Conservation (phyloP, 2,329 filamentous ascomycete species). For the Celoporthe dispersa region DNA sequence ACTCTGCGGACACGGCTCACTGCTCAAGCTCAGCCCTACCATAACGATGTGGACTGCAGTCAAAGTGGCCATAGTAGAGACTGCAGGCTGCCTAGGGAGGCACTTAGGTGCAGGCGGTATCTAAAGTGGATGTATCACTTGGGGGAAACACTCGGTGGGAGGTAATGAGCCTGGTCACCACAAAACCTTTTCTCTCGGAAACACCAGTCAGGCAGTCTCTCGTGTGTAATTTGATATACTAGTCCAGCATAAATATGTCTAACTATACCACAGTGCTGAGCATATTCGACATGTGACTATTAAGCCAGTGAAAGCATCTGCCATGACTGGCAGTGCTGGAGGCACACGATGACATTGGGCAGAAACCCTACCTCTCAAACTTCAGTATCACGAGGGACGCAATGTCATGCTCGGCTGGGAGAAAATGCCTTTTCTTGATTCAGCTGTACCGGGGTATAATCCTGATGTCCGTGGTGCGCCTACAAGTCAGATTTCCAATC, state of each 20-base stretch:
- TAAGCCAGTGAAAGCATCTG: neutral
- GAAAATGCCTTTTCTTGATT: neutral
- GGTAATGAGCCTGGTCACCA: too few species aligned
- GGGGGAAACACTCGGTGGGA: too few species aligned
- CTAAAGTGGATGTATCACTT: too few species aligned
- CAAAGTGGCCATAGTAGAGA: neutral
- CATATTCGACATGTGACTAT: too few species aligned
- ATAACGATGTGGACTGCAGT: neutral
- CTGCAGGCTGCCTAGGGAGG: neutral
- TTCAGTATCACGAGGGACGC: neutral
- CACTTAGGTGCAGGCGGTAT: too few species aligned
- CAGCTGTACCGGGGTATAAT: neutral
- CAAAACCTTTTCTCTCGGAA: too few species aligned
- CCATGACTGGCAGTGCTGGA: neutral
- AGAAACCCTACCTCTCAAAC: too few species aligned
- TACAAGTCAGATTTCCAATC: neutral
- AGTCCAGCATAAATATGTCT: too few species aligned
- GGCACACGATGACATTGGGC: neutral
- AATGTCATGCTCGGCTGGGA: neutral
- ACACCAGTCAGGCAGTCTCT: too few species aligned
- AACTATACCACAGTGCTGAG: too few species aligned
- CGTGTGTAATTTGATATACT: too few species aligned
- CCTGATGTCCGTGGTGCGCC: constrained; percentile 1
- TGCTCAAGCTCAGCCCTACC: neutral
- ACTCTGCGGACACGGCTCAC: neutral